These are phyloP conservation scores for Macrophomina phaseolina DNA, from an alignment of 2,329 filamentous ascomycete species.

Conservation along the genomic window DNA sequence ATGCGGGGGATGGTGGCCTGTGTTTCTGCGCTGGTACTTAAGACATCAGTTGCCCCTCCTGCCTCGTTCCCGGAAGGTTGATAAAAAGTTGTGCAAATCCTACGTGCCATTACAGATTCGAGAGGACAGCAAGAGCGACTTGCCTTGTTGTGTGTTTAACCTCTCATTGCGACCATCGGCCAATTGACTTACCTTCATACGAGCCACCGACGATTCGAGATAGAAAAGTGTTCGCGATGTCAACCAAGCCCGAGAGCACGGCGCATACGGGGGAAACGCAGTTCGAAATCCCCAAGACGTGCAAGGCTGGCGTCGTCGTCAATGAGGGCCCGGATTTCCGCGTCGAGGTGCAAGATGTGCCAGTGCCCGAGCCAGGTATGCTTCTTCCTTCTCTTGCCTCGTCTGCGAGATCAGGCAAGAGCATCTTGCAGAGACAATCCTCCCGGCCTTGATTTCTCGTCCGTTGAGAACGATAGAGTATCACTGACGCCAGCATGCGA, in stretches of 20 bases:
- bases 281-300: slow-evolving; percentile 55
- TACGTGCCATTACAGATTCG: not conserved
- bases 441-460: too few species aligned
- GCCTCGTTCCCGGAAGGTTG: not conserved
- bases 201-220: not conserved
- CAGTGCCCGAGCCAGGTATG: slow-evolving; percentile 55
- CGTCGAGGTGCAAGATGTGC: slow-evolving; percentile 54
- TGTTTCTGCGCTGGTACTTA: not conserved
- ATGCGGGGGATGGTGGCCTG: not conserved
- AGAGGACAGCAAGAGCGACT: too few species aligned
- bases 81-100: not conserved
- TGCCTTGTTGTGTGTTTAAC: too few species aligned
- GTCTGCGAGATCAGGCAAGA: too few species aligned
- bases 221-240: not conserved
- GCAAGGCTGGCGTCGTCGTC: slow-evolving; percentile 59
- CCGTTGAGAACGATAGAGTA: not conserved
- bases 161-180: too few species aligned
- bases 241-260: slow-evolving; percentile 14
- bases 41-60: not conserved
- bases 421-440: not conserved
- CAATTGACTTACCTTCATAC: not conserved
- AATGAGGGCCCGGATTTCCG: slow-evolving; percentile 58
- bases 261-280: not conserved
- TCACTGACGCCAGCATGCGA: not conserved
- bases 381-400: not conserved